A percentile compares a stretch with the other conserved stretches of the same genome.
These are phyloP conservation scores for Hippophae rhamnoides DNA, from an alignment of 306 rosid species.

Conservation along the genomic window DNA sequence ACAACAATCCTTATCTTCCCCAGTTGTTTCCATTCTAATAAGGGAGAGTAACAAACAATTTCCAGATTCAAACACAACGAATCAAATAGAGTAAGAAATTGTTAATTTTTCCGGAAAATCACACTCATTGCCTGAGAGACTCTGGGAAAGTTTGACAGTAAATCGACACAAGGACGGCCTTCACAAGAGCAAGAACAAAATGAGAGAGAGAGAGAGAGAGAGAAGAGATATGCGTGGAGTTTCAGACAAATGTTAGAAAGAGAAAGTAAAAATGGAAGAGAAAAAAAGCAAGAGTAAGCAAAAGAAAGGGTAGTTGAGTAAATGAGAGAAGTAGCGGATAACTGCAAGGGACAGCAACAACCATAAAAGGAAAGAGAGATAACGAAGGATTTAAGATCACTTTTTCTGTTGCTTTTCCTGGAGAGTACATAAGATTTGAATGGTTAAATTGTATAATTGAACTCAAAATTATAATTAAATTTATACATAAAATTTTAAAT, in stretches of 20 bases:
- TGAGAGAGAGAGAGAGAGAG: not conserved
- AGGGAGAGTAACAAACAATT: not conserved
- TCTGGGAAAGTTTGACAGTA: slow-evolving; percentile 22
- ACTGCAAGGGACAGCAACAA: slow-evolving; percentile 37
- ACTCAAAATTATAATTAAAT: too few species aligned
- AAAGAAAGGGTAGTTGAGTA: slow-evolving; percentile 36
- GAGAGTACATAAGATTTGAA: too few species aligned
- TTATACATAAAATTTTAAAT: too few species aligned
- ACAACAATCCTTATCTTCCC: slow-evolving; percentile 82
- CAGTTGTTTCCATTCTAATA: slow-evolving; percentile 32
- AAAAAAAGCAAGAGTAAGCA: slow-evolving; percentile 3
- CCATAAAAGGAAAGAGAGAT: slow-evolving; percentile 5
- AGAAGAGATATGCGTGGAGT: slow-evolving; percentile 1
- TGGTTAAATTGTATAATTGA: too few species aligned
- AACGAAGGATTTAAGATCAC: too few species aligned
- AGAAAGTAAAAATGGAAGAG: slow-evolving; percentile 18
- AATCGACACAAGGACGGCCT: slow-evolving; percentile 22
- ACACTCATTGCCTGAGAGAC: slow-evolving; percentile 29
- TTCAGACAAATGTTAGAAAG: slow-evolving; percentile 2
- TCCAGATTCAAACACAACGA: slow-evolving; percentile 11
- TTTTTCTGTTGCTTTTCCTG: too few species aligned
- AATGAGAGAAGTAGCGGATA: slow-evolving; percentile 31
- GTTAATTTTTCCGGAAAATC: slow-evolving; percentile 18
- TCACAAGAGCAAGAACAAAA: slow-evolving; percentile 6
- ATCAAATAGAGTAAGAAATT: not conserved